Base-by-base conservation (phyloP, 768 basidiomycete species). In the Podaxis sp. region DNA sequence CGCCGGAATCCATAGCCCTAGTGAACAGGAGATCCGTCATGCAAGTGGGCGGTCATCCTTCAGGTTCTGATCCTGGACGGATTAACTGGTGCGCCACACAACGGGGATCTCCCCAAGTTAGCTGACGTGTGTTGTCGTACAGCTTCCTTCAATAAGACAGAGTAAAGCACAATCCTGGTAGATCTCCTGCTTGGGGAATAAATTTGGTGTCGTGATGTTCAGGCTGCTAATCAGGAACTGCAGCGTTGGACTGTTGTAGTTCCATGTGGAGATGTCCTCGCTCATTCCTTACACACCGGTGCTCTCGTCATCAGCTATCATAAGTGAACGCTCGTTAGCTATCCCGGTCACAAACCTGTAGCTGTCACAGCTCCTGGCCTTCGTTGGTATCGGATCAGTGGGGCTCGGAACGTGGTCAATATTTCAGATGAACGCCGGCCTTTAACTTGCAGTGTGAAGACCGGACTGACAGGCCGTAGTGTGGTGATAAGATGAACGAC, bases 381-480 rank as follows among this genome's bases (percentile, higher is more conserved):
- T 51, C 57, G 28, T 39, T 56, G 4, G 38, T 11, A 28, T 57
- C 56, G 56, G 56, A 57, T 57, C 56, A 57, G 26, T 17, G 13
- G 46, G 12, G 26, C 39, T 19, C 40, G 56, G 56, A 57, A 44
- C 13, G 17, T 57, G 56, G 7, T n/a, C 24, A 26, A 42, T 11
- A 19, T 11, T 22, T 44, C 24, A 26, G 1, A 26, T 44, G 56
- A n/a, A 3, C n/a, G 28, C 40, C 40, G 56, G 24, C 15, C 40
- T 40, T 57, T 51, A 51, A 8, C 22, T 51, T 33, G 30, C 2
- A 24, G 24, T 13, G 9, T 57, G 40, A 57, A 57, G 19, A 46
- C 56, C 40, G 56, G 54, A 56, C 49, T 24, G 26, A 9, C 52
- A 30, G 52, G 17, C 54, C 12, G 11, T 38, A 39, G 9, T 26